Percentiles rank a stretch among this genome's conserved stretches.
Conservation (phyloP, 2,329 filamentous ascomycete species). For the Fusarium sp. region DNA sequence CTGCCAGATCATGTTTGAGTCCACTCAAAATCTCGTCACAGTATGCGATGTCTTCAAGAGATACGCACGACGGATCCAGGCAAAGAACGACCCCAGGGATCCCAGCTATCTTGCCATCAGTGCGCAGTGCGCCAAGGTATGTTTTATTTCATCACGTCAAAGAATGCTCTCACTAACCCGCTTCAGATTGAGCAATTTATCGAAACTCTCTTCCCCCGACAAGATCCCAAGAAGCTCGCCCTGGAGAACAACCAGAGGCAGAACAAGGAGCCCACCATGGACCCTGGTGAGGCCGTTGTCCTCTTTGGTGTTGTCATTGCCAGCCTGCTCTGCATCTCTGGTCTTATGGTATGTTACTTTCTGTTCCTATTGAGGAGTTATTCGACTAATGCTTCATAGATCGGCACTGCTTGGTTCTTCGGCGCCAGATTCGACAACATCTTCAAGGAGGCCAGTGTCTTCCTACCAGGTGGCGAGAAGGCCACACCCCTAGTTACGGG, state of each 20-base stretch:
- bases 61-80: slow-evolving; percentile 84
- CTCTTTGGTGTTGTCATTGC: slow-evolving; percentile 75
- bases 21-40: slow-evolving; percentile 87
- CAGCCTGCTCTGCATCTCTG: slow-evolving; percentile 78
- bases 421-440: slow-evolving; percentile 82
- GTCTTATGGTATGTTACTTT: slow-evolving; percentile 78
- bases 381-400: slow-evolving; percentile 59
- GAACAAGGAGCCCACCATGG: slow-evolving; percentile 58
- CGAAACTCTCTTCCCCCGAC: slow-evolving; percentile 89
- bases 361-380: background rate
- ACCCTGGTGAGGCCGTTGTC: slow-evolving; percentile 71
- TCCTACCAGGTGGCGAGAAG: slow-evolving; percentile 38
- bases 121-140: slow-evolving; percentile 85
- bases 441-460: slow-evolving; percentile 42
- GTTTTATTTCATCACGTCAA: background rate
- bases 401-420: slow-evolving; percentile 81
- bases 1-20: slow-evolving; percentile 90
- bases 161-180: slow-evolving; percentile 20
- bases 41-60: slow-evolving; percentile 85
- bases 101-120: slow-evolving; percentile 94
- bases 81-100: slow-evolving; percentile 94
- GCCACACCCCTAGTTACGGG: slow-evolving; percentile 43
- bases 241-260: slow-evolving; percentile 54
- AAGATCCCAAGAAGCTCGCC: slow-evolving; percentile 74
- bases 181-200: slow-evolving; percentile 92